Conservation (phyloP, 805 yeast genomes). For the Pichia thaimueangensis region DNA sequence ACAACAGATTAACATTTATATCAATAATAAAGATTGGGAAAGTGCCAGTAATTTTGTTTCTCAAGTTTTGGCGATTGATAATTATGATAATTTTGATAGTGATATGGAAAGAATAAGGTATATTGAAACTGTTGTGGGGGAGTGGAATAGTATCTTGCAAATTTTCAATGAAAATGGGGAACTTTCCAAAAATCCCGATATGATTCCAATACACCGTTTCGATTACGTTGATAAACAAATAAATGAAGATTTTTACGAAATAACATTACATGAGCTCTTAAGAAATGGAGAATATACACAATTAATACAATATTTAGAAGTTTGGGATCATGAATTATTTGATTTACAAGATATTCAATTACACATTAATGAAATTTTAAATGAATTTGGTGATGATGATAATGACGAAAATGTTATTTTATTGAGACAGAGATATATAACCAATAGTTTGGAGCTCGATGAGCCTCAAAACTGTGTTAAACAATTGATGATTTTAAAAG, state of each 20-base stretch:
- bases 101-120: conserved; percentile 15
- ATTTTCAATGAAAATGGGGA: conserved; percentile 45
- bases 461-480: conserved; percentile 59
- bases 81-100: conserved; percentile 20
- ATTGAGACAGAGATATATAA: conserved; percentile 41
- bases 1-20: conserved; percentile 41
- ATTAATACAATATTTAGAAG: conserved; percentile 38
- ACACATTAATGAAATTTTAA: background rate
- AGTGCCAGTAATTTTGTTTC: conserved; percentile 47
- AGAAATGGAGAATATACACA: conserved; percentile 27
- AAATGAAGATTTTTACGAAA: conserved; percentile 38
- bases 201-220: conserved; percentile 44
- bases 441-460: conserved; percentile 48
- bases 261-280: conserved; percentile 41
- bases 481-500: conserved; percentile 53
- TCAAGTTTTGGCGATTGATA: conserved; percentile 30
- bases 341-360: conserved; percentile 33
- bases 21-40: conserved; percentile 45
- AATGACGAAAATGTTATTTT: conserved; percentile 5
- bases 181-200: conserved; percentile 39
- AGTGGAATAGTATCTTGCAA: conserved; percentile 64
- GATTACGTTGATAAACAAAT: conserved; percentile 22
- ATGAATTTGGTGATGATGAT: conserved; percentile 1
- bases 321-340: conserved; percentile 57
- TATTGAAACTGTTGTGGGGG: conserved; percentile 24